A percentile compares a stretch with the other conserved stretches of the same genome.
phyloP scores from a whole-genome alignment of 352 stramenopile genomes.

The Phytophthora pini region DNA sequence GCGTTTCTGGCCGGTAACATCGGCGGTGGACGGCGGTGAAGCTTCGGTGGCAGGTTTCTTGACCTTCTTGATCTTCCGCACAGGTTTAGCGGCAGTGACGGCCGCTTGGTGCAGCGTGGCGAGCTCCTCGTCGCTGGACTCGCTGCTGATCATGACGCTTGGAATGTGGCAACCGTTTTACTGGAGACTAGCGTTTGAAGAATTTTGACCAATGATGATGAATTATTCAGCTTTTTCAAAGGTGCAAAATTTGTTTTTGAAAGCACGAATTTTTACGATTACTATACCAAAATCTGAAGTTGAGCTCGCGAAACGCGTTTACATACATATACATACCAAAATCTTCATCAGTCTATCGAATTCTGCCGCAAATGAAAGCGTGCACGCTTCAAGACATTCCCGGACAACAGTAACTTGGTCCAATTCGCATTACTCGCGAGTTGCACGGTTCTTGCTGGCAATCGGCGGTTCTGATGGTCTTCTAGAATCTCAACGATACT shows the following conservation, averaged over 20 bases:
- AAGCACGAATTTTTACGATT: no score
- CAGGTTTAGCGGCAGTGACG: slow-evolving; percentile 32
- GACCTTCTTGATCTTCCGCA: slow-evolving; percentile 36
- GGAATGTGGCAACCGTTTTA: slow-evolving; percentile 9
- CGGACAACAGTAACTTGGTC: not conserved
- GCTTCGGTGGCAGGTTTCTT: slow-evolving; percentile 25
- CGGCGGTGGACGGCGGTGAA: not conserved
- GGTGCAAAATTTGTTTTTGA: no score
- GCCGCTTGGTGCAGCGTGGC: slow-evolving; percentile 62
- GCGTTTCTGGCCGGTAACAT: slow-evolving; percentile 25
- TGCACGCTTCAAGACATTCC: not conserved
- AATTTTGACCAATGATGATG: slow-evolving; percentile 21
- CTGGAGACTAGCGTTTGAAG: slow-evolving; percentile 13
- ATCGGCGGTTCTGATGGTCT: not conserved
- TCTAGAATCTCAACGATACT: not conserved
- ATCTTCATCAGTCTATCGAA: not conserved
- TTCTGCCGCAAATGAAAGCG: not conserved
- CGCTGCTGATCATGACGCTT: slow-evolving; percentile 83
- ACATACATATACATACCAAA: no score
- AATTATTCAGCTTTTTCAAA: no score
- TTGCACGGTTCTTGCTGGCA: not conserved
- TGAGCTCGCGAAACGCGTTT: no score
- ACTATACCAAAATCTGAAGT: no score
- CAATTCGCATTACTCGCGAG: not conserved
- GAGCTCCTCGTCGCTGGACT: slow-evolving; percentile 91